These are phyloP conservation scores for Leccinum olivaceopallidum DNA, from an alignment of 768 basidiomycete species.

Conservation along the genomic window DNA sequence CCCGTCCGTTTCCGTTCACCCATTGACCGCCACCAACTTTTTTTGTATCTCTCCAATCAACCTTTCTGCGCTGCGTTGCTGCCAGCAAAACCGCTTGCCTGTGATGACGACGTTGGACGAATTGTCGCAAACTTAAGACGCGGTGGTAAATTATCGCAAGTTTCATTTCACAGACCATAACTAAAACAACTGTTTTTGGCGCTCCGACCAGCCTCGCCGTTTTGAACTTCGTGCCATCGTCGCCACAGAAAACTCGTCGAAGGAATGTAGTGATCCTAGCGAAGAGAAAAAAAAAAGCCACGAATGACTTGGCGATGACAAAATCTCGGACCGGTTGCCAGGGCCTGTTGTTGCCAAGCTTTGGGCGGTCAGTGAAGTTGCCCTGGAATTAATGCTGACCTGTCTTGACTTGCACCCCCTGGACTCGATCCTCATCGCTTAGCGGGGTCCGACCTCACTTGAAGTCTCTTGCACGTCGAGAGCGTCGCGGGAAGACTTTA, in stretches of 20 bases:
- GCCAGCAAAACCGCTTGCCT: background rate
- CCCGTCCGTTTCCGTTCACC: background rate
- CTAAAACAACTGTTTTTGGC: too few species aligned
- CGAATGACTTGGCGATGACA: background rate
- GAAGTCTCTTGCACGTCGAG: background rate
- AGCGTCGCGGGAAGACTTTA: background rate
- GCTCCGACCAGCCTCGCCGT: background rate
- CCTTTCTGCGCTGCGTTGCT: background rate
- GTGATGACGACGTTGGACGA: background rate
- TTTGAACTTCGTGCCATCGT: background rate
- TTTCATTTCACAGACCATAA: background rate
- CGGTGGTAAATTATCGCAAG: background rate
- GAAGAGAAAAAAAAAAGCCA: background rate
- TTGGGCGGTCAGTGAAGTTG: background rate
- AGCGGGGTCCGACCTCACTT: background rate
- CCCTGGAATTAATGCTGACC: background rate
- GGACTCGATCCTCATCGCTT: background rate
- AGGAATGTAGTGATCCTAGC: background rate
- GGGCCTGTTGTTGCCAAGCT: background rate
- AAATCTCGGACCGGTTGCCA: background rate
- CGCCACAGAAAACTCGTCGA: background rate
- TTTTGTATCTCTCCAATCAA: background rate
- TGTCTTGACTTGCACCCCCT: background rate
- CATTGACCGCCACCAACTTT: background rate
- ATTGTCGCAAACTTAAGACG: too few species aligned